A percentile compares a stretch with the other conserved stretches of the same genome.
phyloP scores from a whole-genome alignment of 116 monocot species.

The Phalaenopsis hybrid region DNA sequence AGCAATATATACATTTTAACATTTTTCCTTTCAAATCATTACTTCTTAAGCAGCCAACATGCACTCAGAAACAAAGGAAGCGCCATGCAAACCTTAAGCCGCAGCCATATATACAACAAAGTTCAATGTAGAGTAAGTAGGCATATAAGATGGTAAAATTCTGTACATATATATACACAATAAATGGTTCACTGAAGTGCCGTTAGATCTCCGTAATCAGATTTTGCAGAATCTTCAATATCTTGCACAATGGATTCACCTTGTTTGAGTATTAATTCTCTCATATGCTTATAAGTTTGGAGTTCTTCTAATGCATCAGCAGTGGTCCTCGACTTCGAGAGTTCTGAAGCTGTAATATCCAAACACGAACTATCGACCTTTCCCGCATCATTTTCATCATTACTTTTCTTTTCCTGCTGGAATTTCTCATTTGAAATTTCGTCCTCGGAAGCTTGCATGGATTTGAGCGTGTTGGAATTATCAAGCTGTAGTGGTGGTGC shows the following conservation, averaged over 20 bases:
- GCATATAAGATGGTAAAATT: not conserved
- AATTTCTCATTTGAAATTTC: not conserved
- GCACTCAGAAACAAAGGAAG: not conserved
- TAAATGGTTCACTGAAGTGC: not conserved
- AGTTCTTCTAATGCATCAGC: slow-evolving; percentile 36
- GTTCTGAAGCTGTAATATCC: slow-evolving; percentile 10
- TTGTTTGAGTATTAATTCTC: slow-evolving; percentile 26
- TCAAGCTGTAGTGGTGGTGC: slow-evolving; percentile 58
- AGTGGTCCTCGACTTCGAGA: slow-evolving; percentile 24
- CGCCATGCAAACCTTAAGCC: slow-evolving; percentile 1
- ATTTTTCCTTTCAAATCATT: not conserved
- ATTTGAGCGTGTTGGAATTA: slow-evolving; percentile 1
- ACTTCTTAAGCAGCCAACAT: slow-evolving; percentile 1
- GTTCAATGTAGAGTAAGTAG: not conserved
- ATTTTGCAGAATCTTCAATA: slow-evolving; percentile 6
- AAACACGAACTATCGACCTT: slow-evolving; percentile 8
- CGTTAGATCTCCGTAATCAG: not conserved
- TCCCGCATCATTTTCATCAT: not conserved
- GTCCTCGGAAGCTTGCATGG: slow-evolving; percentile 1
- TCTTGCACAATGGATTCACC: slow-evolving; percentile 1
- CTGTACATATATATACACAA: slow-evolving; percentile 25
- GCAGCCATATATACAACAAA: not conserved
- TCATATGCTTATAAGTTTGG: slow-evolving; percentile 23
- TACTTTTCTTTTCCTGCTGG: slow-evolving; percentile 2
- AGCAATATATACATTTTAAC: slow-evolving; percentile 1